phyloP scores from a whole-genome alignment of 495 filamentous ascomycete species.

The Daldinia childiae region DNA sequence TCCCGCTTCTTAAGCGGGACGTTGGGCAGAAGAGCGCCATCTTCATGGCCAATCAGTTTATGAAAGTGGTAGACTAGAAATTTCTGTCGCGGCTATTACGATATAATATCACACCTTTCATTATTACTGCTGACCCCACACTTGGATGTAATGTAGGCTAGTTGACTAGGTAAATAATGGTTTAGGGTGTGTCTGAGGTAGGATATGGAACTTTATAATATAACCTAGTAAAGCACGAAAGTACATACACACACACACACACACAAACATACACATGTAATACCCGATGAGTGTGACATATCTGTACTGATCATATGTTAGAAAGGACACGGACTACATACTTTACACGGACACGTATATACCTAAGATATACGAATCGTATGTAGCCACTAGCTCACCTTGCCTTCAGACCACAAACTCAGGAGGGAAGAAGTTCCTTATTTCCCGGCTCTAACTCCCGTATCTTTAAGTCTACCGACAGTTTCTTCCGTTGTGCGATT shows the following conservation, averaged over 20 bases:
- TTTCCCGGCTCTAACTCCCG: neutral
- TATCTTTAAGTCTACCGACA: neutral
- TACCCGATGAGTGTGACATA: neutral
- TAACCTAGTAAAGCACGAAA: slow-evolving; percentile 1
- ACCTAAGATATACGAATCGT: neutral
- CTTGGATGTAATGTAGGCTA: slow-evolving; percentile 27
- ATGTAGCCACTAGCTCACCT: neutral
- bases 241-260: neutral
- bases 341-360: no score
- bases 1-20: slow-evolving; percentile 22
- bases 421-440: neutral
- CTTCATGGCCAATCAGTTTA: slow-evolving; percentile 43
- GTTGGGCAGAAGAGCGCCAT: slow-evolving; percentile 29
- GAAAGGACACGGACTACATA: neutral
- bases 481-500: slow-evolving; percentile 3
- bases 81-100: slow-evolving; percentile 5
- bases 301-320: neutral
- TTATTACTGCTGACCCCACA: slow-evolving; percentile 13
- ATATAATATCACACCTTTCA: slow-evolving; percentile 9
- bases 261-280: no score
- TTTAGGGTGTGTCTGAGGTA: neutral
- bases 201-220: neutral
- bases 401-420: neutral
- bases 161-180: slow-evolving; percentile 13
- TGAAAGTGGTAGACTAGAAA: slow-evolving; percentile 45